Evolutionary conservation across 2,329 filamentous ascomycete genomes (phyloP).

Genomic region (Colletotrichum eleusines): DNA sequence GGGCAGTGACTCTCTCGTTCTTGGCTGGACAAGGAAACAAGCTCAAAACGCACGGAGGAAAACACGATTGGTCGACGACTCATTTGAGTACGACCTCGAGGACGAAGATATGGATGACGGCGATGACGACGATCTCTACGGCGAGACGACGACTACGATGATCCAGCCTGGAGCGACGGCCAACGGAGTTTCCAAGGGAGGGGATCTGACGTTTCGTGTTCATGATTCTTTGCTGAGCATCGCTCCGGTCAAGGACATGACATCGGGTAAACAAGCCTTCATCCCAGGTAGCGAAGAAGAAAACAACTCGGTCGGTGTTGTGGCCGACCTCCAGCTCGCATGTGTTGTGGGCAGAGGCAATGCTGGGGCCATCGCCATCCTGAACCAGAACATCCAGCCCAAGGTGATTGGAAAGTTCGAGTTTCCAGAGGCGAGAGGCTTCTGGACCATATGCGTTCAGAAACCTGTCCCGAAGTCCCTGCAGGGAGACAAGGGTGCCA

Average conservation of each 20-base stretch:
- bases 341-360: conserved; percentile 73
- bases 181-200: conserved; percentile 61
- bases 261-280: conserved; percentile 70
- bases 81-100: conserved; percentile 65
- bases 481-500: conserved; percentile 62
- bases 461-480: conserved; percentile 74
- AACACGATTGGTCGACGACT: conserved; percentile 68
- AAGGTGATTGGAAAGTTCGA: conserved; percentile 76
- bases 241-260: conserved; percentile 82
- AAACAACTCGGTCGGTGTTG: conserved; percentile 59
- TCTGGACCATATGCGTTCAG: conserved; percentile 84
- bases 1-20: conserved; percentile 80
- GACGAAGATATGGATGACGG: conserved; percentile 72
- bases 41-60: conserved; percentile 71
- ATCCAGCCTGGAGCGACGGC: conserved; percentile 51
- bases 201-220: conserved; percentile 78
- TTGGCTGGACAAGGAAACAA: conserved; percentile 82
- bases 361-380: conserved; percentile 77
- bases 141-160: conserved; percentile 54
- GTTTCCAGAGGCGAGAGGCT: conserved; percentile 77
- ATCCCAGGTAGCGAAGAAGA: conserved; percentile 59
- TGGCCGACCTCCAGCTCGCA: conserved; percentile 69
- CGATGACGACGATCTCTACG: conserved; percentile 70
- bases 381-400: conserved; percentile 84
- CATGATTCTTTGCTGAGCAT: conserved; percentile 84